A percentile compares a stretch with the other conserved stretches of the same genome.
Evolutionary conservation across 2,329 filamentous ascomycete species (phyloP).

Genomic region (Claviceps sp.): DNA sequence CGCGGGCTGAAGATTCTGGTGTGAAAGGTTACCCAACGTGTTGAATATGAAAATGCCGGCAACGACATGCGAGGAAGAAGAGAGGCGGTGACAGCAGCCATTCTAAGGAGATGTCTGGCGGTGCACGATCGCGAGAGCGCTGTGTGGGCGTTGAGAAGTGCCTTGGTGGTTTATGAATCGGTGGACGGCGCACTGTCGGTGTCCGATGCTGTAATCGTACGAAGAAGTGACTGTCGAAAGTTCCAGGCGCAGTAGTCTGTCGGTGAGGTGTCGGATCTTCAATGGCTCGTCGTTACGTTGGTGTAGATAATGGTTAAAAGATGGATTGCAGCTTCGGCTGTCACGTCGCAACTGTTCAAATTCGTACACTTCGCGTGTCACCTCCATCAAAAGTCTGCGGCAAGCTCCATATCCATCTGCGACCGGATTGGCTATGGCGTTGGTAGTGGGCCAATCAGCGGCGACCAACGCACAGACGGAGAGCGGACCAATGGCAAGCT

Average conservation of each 20-base stretch:
- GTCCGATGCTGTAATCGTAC: not conserved
- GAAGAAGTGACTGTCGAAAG: no score
- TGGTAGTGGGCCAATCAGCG: slow-evolving; percentile 17
- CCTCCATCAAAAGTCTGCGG: slow-evolving; percentile 17
- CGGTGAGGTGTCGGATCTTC: not conserved
- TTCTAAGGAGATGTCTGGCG: not conserved
- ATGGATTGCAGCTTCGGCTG: not conserved
- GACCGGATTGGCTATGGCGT: not conserved
- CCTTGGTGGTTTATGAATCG: no score
- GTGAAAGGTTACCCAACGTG: slow-evolving; percentile 30
- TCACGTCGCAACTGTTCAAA: slow-evolving; percentile 9
- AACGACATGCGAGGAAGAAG: slow-evolving; percentile 43
- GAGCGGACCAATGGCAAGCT: slow-evolving; percentile 17
- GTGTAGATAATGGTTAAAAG: not conserved
- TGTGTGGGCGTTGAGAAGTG: not conserved
- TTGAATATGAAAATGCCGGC: slow-evolving; percentile 25
- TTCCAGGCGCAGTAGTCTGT: no score
- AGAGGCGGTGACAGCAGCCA: slow-evolving; percentile 19
- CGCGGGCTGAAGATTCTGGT: slow-evolving; percentile 32
- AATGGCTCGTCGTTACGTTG: not conserved
- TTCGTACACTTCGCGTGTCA: slow-evolving; percentile 4
- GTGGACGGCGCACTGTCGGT: not conserved
- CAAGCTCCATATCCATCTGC: slow-evolving; percentile 10
- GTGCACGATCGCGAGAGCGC: no score
- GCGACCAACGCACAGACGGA: slow-evolving; percentile 14